Base-by-base conservation (phyloP, 495 filamentous ascomycete species). In the Xylaria intraflava region DNA sequence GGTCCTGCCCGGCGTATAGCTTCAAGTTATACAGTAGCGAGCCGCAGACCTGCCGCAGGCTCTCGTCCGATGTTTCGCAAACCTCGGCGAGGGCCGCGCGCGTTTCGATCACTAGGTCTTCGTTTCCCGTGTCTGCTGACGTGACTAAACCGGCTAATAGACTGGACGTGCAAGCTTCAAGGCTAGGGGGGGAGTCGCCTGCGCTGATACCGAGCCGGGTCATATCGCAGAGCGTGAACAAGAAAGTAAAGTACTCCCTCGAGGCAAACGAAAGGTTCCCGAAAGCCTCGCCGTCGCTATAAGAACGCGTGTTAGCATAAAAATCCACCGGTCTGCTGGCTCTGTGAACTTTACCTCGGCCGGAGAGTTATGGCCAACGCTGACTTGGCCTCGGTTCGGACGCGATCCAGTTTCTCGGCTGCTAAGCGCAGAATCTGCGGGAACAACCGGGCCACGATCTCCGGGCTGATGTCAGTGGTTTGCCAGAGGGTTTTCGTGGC, bases 351-450 rank as follows among this genome's bases (percentile, higher is more conserved):
- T n/a, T 47, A 72, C 70, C 43, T 70, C 36, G 63, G 54, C 8
- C 49, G 55, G 31, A 74, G 38, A 48, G 67, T 48, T 54, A 73
- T 48, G 23, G 65, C 57, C 49, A 83, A 46, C 4, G 74, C 68
- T 24, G 65, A 62, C 50, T 79, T 74, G 2, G 90, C 90, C 60
- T 84, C 80, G 2, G 79, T 66, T 33, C 93, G 81, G 27, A 97
- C 82, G 53, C 89, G 86, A 64, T 98, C 93, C 4, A 96, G 76
- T 65, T 94, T 95, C 68, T 97, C 93, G 0, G 84, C 79, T 19
- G 88, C 83, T 23, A 96, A 70, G 10, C 90, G 77, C 43, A 85
- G 74, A 8, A 95, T 71, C 38, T 68, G 65, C 10, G 72, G 57
- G 49, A 76, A 72, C 11, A 77, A 56, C 6, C 30, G 49, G 1